phyloP scores from a whole-genome alignment of 139 green algal species.

The Ulvella scutata region DNA sequence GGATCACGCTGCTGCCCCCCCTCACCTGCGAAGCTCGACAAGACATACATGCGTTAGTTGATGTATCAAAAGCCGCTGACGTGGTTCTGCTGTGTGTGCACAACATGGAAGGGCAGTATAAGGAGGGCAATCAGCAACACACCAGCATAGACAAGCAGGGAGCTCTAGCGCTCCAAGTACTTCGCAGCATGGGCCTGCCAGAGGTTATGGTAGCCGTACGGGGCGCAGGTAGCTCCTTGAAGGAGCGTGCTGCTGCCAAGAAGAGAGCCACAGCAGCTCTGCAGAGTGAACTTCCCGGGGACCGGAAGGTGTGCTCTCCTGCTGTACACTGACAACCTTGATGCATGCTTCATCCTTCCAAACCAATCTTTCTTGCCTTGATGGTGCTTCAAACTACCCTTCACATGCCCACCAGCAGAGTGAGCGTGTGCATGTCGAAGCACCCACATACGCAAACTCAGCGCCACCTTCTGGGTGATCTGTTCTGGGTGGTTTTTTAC shows the following conservation, averaged over 20 bases:
- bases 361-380: no score
- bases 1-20: conserved; percentile 52
- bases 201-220: conserved; percentile 31
- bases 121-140: background rate
- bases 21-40: conserved; percentile 7
- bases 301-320: background rate
- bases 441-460: no score
- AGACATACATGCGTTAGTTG: conserved; percentile 45
- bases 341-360: no score
- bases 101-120: conserved; percentile 9
- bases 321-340: no score
- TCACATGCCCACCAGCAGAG: no score
- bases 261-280: conserved; percentile 53
- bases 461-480: no score
- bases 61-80: conserved; percentile 29
- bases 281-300: conserved; percentile 14
- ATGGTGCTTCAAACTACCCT: no score
- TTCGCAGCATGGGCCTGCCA: conserved; percentile 60
- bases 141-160: conserved; percentile 28
- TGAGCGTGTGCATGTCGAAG: no score
- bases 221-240: conserved; percentile 23
- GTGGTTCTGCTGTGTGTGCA: conserved; percentile 46
- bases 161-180: conserved; percentile 30
- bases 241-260: conserved; percentile 50
- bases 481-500: no score